A percentile compares a stretch with the other conserved stretches of the same genome.
These are phyloP conservation scores for Lyophyllum shimeji DNA, from an alignment of 768 basidiomycete genomes.

Conservation along the genomic window DNA sequence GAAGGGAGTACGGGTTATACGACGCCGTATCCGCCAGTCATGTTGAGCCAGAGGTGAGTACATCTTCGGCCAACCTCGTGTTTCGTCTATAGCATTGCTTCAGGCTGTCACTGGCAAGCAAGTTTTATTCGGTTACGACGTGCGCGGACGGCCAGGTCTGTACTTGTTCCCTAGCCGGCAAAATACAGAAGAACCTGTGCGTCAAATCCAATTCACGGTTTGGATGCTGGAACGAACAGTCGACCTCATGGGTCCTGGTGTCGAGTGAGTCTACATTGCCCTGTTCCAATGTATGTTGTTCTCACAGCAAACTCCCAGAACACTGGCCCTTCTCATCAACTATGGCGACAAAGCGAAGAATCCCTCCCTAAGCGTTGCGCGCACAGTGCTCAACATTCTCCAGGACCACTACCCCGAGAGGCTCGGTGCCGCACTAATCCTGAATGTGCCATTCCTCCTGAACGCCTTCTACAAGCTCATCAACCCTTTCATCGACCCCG, in stretches of 20 bases:
- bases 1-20: constrained; percentile 76
- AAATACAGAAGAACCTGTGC: constrained; percentile 68
- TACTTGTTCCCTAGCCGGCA: constrained; percentile 74
- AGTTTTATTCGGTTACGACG: constrained; percentile 76
- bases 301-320: constrained; percentile 37
- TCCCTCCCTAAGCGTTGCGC: constrained; percentile 40
- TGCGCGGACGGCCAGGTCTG: constrained; percentile 57
- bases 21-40: constrained; percentile 55
- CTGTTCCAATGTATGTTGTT: background rate
- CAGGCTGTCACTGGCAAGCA: constrained; percentile 83
- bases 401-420: constrained; percentile 89
- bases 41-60: constrained; percentile 72
- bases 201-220: constrained; percentile 72
- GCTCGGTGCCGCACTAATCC: constrained; percentile 69
- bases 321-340: constrained; percentile 71
- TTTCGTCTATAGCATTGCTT: background rate
- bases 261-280: constrained; percentile 56
- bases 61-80: background rate
- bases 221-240: constrained; percentile 78
- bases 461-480: constrained; percentile 77
- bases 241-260: constrained; percentile 78
- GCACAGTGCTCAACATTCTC: constrained; percentile 59
- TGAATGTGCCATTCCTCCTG: constrained; percentile 80
- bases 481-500: constrained; percentile 79
- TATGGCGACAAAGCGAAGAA: constrained; percentile 72